Conservation (phyloP, 2,329 filamentous ascomycete genomes). For the Trichoderma sp. region DNA sequence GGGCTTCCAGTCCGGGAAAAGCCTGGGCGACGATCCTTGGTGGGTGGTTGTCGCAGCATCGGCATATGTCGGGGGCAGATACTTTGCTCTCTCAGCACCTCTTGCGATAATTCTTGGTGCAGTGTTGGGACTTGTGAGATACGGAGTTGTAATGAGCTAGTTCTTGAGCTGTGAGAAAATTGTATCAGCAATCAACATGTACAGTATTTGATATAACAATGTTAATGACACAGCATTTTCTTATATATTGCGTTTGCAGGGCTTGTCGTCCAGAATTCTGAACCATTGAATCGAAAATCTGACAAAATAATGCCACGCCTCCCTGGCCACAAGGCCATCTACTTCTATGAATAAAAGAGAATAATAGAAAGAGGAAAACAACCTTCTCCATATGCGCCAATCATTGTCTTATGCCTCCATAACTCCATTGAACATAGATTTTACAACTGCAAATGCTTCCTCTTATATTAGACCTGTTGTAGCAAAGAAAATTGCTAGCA, state of each 20-base stretch:
- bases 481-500: not conserved
- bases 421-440: not conserved
- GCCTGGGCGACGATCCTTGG: conserved; percentile 61
- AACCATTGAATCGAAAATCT: not conserved
- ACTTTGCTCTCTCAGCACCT: conserved; percentile 38
- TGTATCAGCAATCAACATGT: not conserved
- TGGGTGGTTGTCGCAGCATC: conserved; percentile 62
- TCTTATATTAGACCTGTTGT: not conserved
- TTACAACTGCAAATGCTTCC: not conserved
- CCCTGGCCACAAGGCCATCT: not conserved
- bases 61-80: conserved; percentile 38
- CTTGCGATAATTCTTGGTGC: conserved; percentile 39
- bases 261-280: not conserved
- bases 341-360: not conserved
- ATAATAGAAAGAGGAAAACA: not conserved
- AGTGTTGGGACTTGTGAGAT: conserved; percentile 39
- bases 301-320: not conserved
- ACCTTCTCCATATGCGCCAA: not conserved
- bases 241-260: not conserved
- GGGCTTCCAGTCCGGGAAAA: conserved; percentile 50
- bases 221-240: not conserved
- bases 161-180: not conserved
- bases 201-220: not conserved
- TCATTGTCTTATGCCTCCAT: conserved; percentile 5
- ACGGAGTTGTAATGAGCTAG: conserved; percentile 32